phyloP scores from a whole-genome alignment of 2,329 filamentous ascomycete genomes.

The Pseudopyrenochaeta lycopersici region DNA sequence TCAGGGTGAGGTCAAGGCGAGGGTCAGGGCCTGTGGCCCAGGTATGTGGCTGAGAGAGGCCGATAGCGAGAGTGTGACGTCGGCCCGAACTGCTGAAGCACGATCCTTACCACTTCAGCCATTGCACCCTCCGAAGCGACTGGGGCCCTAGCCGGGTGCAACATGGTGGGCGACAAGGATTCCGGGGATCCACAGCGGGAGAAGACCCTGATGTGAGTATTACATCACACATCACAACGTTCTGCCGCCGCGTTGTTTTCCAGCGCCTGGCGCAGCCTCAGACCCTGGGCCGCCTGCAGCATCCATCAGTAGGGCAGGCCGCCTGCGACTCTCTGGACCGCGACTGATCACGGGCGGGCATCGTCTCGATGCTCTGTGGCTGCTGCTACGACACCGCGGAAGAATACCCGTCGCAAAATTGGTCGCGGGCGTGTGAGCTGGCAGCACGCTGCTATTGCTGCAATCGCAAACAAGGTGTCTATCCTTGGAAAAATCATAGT shows the following conservation, averaged over 20 bases:
- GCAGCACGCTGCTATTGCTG: neutral
- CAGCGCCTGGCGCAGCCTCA: constrained; percentile 19
- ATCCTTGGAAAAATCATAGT: neutral
- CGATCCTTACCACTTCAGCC: constrained; percentile 8
- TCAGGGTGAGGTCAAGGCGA: no score
- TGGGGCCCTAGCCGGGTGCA: constrained; percentile 4
- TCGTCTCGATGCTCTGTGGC: neutral
- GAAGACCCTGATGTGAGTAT: constrained; percentile 33
- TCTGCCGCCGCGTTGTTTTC: constrained; percentile 16
- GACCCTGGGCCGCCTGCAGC: constrained; percentile 6
- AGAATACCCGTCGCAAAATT: no score
- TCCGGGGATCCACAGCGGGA: constrained; percentile 12
- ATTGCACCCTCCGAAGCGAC: constrained; percentile 14
- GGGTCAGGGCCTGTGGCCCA: constrained; percentile 25
- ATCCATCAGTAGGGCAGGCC: neutral
- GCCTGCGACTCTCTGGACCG: neutral
- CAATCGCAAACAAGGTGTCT: neutral
- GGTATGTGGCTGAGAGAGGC: constrained; percentile 16
- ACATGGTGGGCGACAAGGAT: no score
- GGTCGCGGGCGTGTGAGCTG: neutral
- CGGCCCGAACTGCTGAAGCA: constrained; percentile 2
- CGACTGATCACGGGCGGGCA: neutral
- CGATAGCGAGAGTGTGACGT: constrained; percentile 21
- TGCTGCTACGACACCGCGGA: neutral
- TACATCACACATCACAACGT: constrained; percentile 31